Base-by-base conservation (phyloP, 768 basidiomycete species). In the Termitomyces sp. region DNA sequence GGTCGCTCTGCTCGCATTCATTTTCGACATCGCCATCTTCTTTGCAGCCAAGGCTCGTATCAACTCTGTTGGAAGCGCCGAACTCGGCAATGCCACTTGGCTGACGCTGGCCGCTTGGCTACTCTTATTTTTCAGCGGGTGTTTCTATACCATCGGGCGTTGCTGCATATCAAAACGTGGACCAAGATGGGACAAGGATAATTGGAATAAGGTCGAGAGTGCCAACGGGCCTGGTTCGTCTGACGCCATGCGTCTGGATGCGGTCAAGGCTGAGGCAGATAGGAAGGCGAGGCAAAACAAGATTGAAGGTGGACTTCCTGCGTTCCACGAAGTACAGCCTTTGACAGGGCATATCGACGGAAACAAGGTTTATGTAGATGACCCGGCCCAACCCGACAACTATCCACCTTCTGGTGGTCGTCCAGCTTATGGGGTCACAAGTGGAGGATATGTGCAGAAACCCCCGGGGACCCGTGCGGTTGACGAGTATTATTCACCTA, bases 21-120 rank as follows among this genome's bases (percentile, higher is more conserved):
- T 96, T 33, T 94, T 98, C 71, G 97, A 99, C 70, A 73, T 98
- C 57, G 89, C 83, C 63, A 75, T 97, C 57, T 98, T 98, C 75
- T 93, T 92, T 77, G 73, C 96, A 56, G 91, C 91, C 57, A 94
- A 88, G 67, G 75, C 89, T 45, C 84, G 94, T 54, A 88, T 99
- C 70, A 89, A 91, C 69, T 63, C 77, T 4, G 86, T 93, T 20
- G 94, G 91, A 5, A 78, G 77, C 0, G 94, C 96, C 0, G 73
- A 77, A 20, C 88, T 95, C 8, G 95, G 95, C n/a, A 87, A 81
- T 58, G 93, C 90, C 22, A 82, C 95, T 44, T 98, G 95, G 95
- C 75, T 98, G 47, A 93, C 92, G 2, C 82, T 98, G 34, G 88
- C 84, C 1, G 91, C 92, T 0, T 94, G 89, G 82, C 26, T 95